Conservation (phyloP, 306 rosid genomes). For the Rosa multiflora region DNA sequence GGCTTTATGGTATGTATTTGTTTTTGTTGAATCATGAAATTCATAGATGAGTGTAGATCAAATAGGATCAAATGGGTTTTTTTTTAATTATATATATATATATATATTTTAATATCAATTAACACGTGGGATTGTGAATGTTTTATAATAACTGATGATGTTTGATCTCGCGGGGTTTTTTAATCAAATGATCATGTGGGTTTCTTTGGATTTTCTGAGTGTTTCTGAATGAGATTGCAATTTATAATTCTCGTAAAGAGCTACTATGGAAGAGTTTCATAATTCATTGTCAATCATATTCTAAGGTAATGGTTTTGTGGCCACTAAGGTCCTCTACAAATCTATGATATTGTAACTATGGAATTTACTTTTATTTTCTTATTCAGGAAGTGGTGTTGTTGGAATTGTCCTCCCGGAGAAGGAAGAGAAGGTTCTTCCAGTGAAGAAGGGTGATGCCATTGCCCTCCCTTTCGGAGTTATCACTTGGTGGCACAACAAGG, state of each 20-base stretch:
- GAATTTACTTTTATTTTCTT: background rate
- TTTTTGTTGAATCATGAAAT: background rate
- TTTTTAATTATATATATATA: background rate
- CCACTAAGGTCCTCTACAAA: background rate
- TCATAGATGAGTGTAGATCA: background rate
- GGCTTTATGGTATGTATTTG: background rate
- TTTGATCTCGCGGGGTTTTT: background rate
- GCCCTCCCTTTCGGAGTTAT: slow-evolving; percentile 85
- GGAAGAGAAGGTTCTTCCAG: slow-evolving; percentile 71
- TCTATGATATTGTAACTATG: background rate
- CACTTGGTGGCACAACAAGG: slow-evolving; percentile 82
- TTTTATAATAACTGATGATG: background rate
- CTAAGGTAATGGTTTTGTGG: background rate
- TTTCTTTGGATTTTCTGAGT: background rate
- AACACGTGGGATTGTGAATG: background rate
- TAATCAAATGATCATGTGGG: background rate
- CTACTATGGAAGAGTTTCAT: background rate
- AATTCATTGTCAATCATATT: background rate
- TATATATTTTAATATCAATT: background rate
- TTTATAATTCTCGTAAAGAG: background rate
- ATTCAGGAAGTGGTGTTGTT: slow-evolving; percentile 56
- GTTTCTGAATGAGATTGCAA: background rate
- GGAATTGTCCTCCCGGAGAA: slow-evolving; percentile 71
- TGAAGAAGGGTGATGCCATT: slow-evolving; percentile 81
- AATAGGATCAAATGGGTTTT: background rate